Base-by-base conservation (phyloP, 164 flowering plant species). In the Vitis labrusca region DNA sequence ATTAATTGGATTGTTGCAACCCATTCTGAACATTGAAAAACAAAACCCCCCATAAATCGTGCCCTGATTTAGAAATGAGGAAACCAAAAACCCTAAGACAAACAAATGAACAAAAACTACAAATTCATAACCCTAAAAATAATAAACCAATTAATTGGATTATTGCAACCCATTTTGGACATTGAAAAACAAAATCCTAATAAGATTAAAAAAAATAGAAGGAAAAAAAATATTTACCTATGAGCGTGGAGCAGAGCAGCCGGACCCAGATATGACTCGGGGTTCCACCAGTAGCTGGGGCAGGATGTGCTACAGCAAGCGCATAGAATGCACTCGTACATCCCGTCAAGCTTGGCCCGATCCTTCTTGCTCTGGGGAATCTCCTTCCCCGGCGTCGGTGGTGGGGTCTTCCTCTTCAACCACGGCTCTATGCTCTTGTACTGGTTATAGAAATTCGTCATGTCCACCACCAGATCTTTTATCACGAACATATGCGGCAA, bases 251-350 rank as follows among this genome's bases (percentile, higher is more conserved):
- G 92, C 55, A 96, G 80, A 3, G 99, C 97, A n/a, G 99, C 97
- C 0, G 99, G 98, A 11, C 99, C 98, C n/a, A 96, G 85, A 71
- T 91, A 95, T 14, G 88, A 74, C 74, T 95, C 99, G 6, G 99
- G 93, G 68, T 93, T 95, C 99, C 99, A 95, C 99, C 99, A 95
- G 71, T 95, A 95, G 66, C 98, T 93, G 37, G 98, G 99, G 78
- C 98, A 95, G 0, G 97, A 90, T 0, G 98, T 93, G 77, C 93
- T 90, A 58, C 99, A 93, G 74, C 99, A 96, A 63, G 99, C 95
- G 59, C 99, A 96, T 14, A 96, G 75, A 32, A 96, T 96, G 71
- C 99, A 96, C 86, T 96, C 99, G 67, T 93, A 93, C 98, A 96
- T 91, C 76, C 99, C 99, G 69, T 93, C 98, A 6, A 93, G 86